Evolutionary conservation across 495 filamentous ascomycete genomes (phyloP).

Genomic region (Podospora didyma): DNA sequence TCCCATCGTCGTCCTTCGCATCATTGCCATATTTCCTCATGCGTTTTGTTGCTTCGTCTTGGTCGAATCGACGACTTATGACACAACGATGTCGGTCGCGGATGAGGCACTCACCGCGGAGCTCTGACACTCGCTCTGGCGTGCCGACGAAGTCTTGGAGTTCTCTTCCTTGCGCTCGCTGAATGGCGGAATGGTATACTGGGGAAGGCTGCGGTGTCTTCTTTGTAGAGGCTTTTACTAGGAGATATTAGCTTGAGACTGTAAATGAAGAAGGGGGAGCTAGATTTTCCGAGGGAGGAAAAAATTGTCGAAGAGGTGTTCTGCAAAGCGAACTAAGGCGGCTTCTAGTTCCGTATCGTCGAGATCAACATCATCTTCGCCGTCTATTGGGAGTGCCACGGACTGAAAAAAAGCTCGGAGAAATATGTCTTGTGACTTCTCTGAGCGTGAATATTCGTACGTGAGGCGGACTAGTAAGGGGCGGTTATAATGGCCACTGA

Average conservation of each 20-base stretch:
- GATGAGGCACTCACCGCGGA: slow-evolving; percentile 22
- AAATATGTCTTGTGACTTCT: slow-evolving; percentile 22
- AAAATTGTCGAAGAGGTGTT: slow-evolving; percentile 26
- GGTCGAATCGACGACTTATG: slow-evolving; percentile 22
- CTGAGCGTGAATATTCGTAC: slow-evolving; percentile 25
- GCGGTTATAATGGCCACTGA: slow-evolving; percentile 17
- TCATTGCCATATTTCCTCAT: slow-evolving; percentile 9
- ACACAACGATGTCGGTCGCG: slow-evolving; percentile 28
- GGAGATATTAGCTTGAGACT: slow-evolving; percentile 8
- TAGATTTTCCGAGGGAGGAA: slow-evolving; percentile 22
- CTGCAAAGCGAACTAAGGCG: slow-evolving; percentile 19
- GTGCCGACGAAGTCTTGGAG: slow-evolving; percentile 17
- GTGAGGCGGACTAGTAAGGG: slow-evolving; percentile 25
- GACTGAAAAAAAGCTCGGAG: slow-evolving; percentile 23
- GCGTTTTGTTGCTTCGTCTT: slow-evolving; percentile 18
- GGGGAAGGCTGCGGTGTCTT: slow-evolving; percentile 24
- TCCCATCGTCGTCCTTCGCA: slow-evolving; percentile 20
- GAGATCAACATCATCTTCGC: slow-evolving; percentile 16
- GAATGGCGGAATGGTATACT: slow-evolving; percentile 16
- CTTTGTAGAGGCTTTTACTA: slow-evolving; percentile 22
- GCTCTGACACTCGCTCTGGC: slow-evolving; percentile 15
- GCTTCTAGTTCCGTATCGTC: slow-evolving; percentile 9
- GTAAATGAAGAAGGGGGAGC: not conserved
- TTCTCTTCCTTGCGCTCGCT: slow-evolving; percentile 12
- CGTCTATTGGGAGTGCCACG: slow-evolving; percentile 16